phyloP scores from a whole-genome alignment of 2,329 filamentous ascomycete species.

The Fusarium floridanum region DNA sequence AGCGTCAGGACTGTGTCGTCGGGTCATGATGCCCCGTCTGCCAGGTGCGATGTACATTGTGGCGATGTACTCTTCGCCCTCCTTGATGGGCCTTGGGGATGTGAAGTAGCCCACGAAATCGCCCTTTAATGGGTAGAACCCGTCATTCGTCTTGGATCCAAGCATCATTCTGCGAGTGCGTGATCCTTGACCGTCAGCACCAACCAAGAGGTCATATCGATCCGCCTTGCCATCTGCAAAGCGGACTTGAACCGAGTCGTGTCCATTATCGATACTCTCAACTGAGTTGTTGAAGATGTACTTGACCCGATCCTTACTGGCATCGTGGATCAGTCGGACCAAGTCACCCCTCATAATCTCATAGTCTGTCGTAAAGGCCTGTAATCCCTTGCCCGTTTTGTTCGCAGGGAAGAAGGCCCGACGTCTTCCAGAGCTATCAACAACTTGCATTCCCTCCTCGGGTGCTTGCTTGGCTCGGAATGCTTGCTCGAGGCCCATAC shows the following conservation, averaged over 20 bases:
- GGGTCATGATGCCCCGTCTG: slow-evolving; percentile 55
- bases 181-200: slow-evolving; percentile 68
- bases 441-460: slow-evolving; percentile 62
- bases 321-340: slow-evolving; percentile 58
- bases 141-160: slow-evolving; percentile 40
- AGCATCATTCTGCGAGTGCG: slow-evolving; percentile 60
- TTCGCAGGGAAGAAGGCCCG: slow-evolving; percentile 55
- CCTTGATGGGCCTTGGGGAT: slow-evolving; percentile 44
- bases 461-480: slow-evolving; percentile 55
- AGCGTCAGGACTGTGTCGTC: slow-evolving; percentile 53
- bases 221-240: slow-evolving; percentile 59
- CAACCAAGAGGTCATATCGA: slow-evolving; percentile 65
- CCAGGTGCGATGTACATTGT: slow-evolving; percentile 54
- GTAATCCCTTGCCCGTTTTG: slow-evolving; percentile 28
- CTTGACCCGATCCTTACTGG: slow-evolving; percentile 44
- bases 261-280: slow-evolving; percentile 49
- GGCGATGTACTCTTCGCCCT: slow-evolving; percentile 53
- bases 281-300: slow-evolving; percentile 50
- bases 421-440: slow-evolving; percentile 55
- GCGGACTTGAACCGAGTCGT: slow-evolving; percentile 51
- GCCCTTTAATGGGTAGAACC: slow-evolving; percentile 41
- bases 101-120: slow-evolving; percentile 52
- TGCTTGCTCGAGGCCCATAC: slow-evolving; percentile 39
- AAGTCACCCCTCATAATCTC: slow-evolving; percentile 69
- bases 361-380: slow-evolving; percentile 61